Conservation (phyloP, 805 yeast genomes). For the Spathaspora girioi region DNA sequence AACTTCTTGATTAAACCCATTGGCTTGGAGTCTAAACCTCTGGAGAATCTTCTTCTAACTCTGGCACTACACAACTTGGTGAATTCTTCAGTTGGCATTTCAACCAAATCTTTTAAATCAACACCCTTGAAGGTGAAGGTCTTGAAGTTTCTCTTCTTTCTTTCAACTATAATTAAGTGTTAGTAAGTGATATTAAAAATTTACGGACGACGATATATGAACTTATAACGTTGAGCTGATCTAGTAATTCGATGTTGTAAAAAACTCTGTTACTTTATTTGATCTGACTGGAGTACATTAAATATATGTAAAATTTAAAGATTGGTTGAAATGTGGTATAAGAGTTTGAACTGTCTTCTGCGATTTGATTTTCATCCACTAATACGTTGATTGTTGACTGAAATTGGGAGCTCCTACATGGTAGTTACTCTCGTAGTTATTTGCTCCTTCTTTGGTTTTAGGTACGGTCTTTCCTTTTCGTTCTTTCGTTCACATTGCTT, state of each 20-base stretch:
- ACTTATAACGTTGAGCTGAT: no score
- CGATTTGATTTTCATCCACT: no score
- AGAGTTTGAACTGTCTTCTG: no score
- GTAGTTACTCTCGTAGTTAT: no score
- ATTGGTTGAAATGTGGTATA: neutral
- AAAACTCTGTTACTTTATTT: neutral
- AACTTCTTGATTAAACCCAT: slow-evolving; percentile 95
- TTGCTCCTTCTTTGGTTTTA: neutral
- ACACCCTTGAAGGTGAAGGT: slow-evolving; percentile 99
- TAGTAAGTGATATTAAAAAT: slow-evolving; percentile 3
- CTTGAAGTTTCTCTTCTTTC: slow-evolving; percentile 90
- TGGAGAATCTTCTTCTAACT: slow-evolving; percentile 99
- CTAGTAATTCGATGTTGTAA: no score
- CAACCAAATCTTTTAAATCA: slow-evolving; percentile 90
- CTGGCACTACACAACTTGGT: slow-evolving; percentile 96
- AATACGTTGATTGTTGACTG: no score
- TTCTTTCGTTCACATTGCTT: neutral
- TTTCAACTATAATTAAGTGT: slow-evolving; percentile 17
- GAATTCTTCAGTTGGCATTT: slow-evolving; percentile 94
- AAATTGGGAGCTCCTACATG: no score
- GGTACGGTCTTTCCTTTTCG: neutral
- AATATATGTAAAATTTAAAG: neutral
- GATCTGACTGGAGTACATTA: neutral
- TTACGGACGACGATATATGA: no score
- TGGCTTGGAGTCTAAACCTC: slow-evolving; percentile 95